Base-by-base conservation (phyloP, 2,329 filamentous ascomycete species). In the Nemania serpens region DNA sequence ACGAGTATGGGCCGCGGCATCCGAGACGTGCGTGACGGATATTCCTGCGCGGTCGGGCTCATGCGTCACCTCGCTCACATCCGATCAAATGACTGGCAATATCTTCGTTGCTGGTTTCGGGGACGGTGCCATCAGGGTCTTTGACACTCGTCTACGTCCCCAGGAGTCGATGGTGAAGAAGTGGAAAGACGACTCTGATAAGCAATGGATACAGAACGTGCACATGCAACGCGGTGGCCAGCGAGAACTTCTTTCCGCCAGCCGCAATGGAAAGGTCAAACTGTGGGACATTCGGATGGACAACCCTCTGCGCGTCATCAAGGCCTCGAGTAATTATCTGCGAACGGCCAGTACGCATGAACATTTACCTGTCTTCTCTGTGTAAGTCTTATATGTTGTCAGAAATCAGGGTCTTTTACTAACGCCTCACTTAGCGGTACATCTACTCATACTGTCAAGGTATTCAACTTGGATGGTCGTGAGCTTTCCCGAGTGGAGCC, bases 171-270 rank as follows among this genome's bases (percentile, higher is more conserved):
- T 98, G 93, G 90, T 97, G 57, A 91, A 91, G 76, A 93, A 94
- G 68, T 99, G 95, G 94, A 95, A 96, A 73, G 92, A 97, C 70
- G 94, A 98, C 72, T 77, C 79, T 11, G 84, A 87, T 70, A 88
- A 89, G 62, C 91, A 96, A 69, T 99, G 95, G 95, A 89, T 99
- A 75, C 93, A 93, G 70, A 95, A 91, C 68, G 92, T 97, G 13
- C 95, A 98, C 74, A 93, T 99, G 86, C 95, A 99, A 77, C 90
- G 95, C 45, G 95, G 95, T 62, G 95, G 95, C 2, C 88, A 97
- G 75, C 85, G 95, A 60, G 95, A 99, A 76, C 84, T 99, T 43
- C 82, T 99, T 55, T 94, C 90, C 45, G 95, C 93, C 18, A 96
- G 93, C 73, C 87, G 92, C 48, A 95, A 97, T 71, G 95, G 95